Conservation (phyloP, 352 stramenopile species). For the Pythium pyrilobum region DNA sequence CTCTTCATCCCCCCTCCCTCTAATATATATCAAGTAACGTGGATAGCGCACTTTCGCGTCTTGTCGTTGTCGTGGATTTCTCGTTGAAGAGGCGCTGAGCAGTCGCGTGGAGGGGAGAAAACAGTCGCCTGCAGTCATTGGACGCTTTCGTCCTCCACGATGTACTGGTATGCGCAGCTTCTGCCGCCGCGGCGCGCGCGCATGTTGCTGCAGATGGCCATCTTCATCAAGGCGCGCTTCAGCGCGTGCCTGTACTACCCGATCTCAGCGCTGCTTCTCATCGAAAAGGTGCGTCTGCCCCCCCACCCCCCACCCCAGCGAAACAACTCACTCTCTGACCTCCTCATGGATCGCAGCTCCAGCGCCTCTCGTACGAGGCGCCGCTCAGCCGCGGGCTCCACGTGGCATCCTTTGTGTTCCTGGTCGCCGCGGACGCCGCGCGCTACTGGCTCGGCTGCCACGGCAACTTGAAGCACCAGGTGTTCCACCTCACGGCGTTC, state of each 20-base stretch:
- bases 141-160: not conserved
- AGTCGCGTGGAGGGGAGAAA: not conserved
- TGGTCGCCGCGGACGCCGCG: slow-evolving; percentile 36
- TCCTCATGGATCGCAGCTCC: slow-evolving; percentile 26
- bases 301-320: too few species aligned
- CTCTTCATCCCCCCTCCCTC: not conserved
- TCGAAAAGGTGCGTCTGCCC: slow-evolving; percentile 60
- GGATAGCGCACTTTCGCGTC: too few species aligned
- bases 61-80: not conserved
- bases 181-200: slow-evolving; percentile 33
- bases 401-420: slow-evolving; percentile 33
- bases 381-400: slow-evolving; percentile 37
- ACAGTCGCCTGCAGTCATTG: too few species aligned
- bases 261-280: slow-evolving; percentile 46
- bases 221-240: slow-evolving; percentile 54
- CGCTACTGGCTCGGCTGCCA: slow-evolving; percentile 56
- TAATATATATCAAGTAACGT: too few species aligned
- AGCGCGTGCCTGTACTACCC: slow-evolving; percentile 50
- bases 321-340: slow-evolving; percentile 2
- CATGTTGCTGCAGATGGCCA: slow-evolving; percentile 50
- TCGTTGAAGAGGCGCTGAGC: not conserved
- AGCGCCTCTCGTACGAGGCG: slow-evolving; percentile 32
- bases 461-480: slow-evolving; percentile 49
- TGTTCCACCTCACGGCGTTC: slow-evolving; percentile 64
- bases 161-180: slow-evolving; percentile 23